A percentile compares a stretch with the other conserved stretches of the same genome.
These are phyloP conservation scores for Suhomyces faveliae DNA, from an alignment of 805 yeast genomes.

Conservation along the genomic window DNA sequence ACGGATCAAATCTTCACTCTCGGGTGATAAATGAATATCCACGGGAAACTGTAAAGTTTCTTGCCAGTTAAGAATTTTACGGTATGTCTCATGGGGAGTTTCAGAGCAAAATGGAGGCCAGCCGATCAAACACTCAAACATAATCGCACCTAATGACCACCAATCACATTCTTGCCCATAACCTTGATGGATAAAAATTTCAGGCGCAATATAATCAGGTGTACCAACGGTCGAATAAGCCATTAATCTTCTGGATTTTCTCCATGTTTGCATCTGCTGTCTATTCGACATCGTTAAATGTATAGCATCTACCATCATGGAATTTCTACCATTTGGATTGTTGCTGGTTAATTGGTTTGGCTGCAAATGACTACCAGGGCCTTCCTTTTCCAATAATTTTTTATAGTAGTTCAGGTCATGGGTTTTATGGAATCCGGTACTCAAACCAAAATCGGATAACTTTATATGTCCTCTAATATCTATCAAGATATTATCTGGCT, in stretches of 20 bases:
- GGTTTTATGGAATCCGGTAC: conserved; percentile 91
- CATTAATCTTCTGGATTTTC: conserved; percentile 87
- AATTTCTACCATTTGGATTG: conserved; percentile 54
- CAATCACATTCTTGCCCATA: conserved; percentile 97
- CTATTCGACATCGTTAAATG: conserved; percentile 92
- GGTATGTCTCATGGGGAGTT: conserved; percentile 90
- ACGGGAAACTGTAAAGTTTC: conserved; percentile 87
- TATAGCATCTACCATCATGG: conserved; percentile 90
- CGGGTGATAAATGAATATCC: conserved; percentile 84
- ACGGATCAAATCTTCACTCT: conserved; percentile 82
- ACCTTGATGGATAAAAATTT: conserved; percentile 87
- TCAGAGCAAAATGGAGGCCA: conserved; percentile 98
- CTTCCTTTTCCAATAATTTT: conserved; percentile 70
- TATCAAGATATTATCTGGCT: conserved; percentile 92
- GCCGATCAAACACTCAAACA: conserved; percentile 94
- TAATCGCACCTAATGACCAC: conserved; percentile 97
- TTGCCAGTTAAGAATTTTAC: conserved; percentile 88
- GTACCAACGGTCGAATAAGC: conserved; percentile 97
- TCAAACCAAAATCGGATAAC: conserved; percentile 72
- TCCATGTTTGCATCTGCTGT: conserved; percentile 95
- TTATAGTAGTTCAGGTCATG: conserved; percentile 87
- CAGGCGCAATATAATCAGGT: conserved; percentile 95
- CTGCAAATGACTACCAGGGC: conserved; percentile 22
- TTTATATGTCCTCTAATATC: conserved; percentile 75
- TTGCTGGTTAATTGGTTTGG: conserved; percentile 22